Evolutionary conservation across 2,329 filamentous ascomycete genomes (phyloP).

Genomic region (Colletotrichum camelliae): DNA sequence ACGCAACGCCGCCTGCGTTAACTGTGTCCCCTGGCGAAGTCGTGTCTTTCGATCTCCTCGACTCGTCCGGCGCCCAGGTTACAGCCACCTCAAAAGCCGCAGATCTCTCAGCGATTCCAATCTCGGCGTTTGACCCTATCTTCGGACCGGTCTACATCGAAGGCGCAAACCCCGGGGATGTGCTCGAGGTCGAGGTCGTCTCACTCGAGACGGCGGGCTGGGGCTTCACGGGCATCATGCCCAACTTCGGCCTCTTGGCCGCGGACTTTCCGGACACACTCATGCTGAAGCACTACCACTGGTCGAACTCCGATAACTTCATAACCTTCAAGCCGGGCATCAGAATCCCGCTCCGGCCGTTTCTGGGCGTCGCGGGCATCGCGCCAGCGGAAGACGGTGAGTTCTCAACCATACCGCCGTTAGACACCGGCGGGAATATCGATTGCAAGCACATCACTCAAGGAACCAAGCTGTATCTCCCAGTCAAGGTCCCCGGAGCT

Average conservation of each 20-base stretch:
- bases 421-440: conserved; percentile 58
- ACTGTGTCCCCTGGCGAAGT: conserved; percentile 52
- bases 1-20: conserved; percentile 46
- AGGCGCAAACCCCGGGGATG: conserved; percentile 55
- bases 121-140: conserved; percentile 49
- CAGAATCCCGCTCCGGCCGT: conserved; percentile 53
- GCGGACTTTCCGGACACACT: conserved; percentile 49
- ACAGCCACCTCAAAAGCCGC: conserved; percentile 43
- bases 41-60: conserved; percentile 53
- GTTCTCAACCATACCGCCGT: conserved; percentile 55
- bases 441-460: conserved; percentile 55
- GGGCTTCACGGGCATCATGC: conserved; percentile 60
- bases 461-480: conserved; percentile 53
- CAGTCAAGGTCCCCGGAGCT: conserved; percentile 53
- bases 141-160: conserved; percentile 56
- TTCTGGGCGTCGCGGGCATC: conserved; percentile 58
- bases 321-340: conserved; percentile 53
- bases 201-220: conserved; percentile 48
- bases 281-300: conserved; percentile 54
- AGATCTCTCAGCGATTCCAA: conserved; percentile 45
- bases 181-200: conserved; percentile 56
- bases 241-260: conserved; percentile 53
- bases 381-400: conserved; percentile 50
- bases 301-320: conserved; percentile 24
- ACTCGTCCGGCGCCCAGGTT: conserved; percentile 57